Evolutionary conservation across 352 stramenopile genomes (phyloP).

Genomic region (Globisporangium irregulare): DNA sequence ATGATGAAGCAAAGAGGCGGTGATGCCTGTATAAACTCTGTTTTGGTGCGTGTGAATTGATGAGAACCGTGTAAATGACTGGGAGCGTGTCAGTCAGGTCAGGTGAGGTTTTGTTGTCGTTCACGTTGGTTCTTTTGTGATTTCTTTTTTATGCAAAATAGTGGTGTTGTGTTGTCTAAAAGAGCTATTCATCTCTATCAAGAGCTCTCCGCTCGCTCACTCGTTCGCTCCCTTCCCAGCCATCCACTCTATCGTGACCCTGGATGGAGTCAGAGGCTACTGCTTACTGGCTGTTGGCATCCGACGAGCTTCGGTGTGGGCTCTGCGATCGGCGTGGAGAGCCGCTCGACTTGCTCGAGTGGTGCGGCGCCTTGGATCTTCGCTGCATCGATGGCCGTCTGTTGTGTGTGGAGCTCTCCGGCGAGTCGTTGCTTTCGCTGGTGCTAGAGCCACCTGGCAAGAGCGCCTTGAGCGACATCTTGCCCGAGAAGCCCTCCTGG

Average conservation of each 20-base stretch:
- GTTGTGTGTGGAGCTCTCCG: conserved; percentile 12
- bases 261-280: background rate
- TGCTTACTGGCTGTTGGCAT: conserved; percentile 4
- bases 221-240: background rate
- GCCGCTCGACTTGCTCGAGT: conserved; percentile 6
- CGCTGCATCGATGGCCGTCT: conserved; percentile 32
- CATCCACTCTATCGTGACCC: background rate
- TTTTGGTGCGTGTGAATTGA: conserved; percentile 3
- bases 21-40: background rate
- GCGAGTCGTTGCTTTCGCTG: background rate
- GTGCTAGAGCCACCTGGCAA: background rate
- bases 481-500: conserved; percentile 69
- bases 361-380: conserved; percentile 16
- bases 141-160: conserved; percentile 8
- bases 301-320: conserved; percentile 11
- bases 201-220: background rate
- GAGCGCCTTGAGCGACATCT: conserved; percentile 78
- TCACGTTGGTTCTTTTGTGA: conserved; percentile 4
- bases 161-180: conserved; percentile 1
- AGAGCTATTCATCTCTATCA: conserved; percentile 2
- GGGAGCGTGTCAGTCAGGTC: background rate
- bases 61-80: background rate
- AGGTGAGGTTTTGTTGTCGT: conserved; percentile 4
- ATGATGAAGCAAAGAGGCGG: background rate
- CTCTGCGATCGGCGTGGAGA: conserved; percentile 14